Percentiles rank a stretch among this genome's conserved stretches.
Conservation (phyloP, 768 basidiomycete species). For the Serpula lacrymans region DNA sequence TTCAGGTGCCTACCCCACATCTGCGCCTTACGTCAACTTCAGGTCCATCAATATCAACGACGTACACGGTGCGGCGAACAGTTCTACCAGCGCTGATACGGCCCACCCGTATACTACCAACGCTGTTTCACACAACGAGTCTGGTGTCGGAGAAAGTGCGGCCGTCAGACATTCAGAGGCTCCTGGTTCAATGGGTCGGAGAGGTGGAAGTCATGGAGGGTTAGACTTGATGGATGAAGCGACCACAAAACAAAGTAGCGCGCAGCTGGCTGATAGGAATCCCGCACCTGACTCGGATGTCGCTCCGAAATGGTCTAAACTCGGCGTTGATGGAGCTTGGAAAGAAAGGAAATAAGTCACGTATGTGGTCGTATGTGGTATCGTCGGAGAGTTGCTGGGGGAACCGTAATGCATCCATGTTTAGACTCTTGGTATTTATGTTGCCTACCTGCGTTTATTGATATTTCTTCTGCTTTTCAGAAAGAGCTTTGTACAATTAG, state of each 20-base stretch:
- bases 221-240: constrained; percentile 39
- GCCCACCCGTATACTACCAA: constrained; percentile 45
- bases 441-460: too few relatives aligned
- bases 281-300: constrained; percentile 40
- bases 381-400: constrained; percentile 4
- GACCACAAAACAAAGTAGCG: constrained; percentile 33
- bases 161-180: constrained; percentile 39
- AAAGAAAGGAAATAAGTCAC: constrained; percentile 40
- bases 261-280: constrained; percentile 42
- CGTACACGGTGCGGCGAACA: constrained; percentile 39
- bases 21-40: constrained; percentile 44
- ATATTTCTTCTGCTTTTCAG: too few relatives aligned
- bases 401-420: too few relatives aligned
- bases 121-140: constrained; percentile 36
- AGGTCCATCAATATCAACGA: constrained; percentile 36
- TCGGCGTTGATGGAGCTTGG: constrained; percentile 46
- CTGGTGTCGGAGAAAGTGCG: constrained; percentile 47
- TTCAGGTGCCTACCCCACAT: constrained; percentile 60
- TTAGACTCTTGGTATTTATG: too few relatives aligned
- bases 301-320: constrained; percentile 44
- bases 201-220: constrained; percentile 42
- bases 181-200: constrained; percentile 43
- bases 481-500: too few relatives aligned
- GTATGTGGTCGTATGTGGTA: constrained; percentile 2
- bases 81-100: constrained; percentile 40